Conservation (phyloP, 2,329 filamentous ascomycete species). For the Colletotrichum gloeosporioides region DNA sequence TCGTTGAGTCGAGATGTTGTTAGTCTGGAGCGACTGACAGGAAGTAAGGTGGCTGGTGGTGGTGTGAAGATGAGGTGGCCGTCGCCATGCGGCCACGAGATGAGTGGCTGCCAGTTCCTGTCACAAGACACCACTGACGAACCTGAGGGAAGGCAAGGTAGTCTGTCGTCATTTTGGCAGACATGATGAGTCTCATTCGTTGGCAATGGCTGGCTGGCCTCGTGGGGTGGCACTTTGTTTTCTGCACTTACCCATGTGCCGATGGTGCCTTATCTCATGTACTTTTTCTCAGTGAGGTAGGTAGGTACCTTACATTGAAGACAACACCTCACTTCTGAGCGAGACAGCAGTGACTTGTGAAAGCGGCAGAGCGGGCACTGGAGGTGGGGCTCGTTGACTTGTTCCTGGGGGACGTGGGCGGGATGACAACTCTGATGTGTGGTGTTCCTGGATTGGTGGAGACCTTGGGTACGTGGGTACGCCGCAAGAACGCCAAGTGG, state of each 20-base stretch:
- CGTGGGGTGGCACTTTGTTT: not conserved
- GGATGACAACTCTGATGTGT: not conserved
- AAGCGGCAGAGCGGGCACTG: not conserved
- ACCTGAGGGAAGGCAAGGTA: not conserved
- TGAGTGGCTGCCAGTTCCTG: not conserved
- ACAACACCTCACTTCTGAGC: not conserved
- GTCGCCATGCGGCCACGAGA: not conserved
- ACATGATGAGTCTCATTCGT: not conserved
- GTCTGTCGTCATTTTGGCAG: conserved; percentile 4
- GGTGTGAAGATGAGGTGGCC: not conserved
- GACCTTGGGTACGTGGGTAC: not conserved
- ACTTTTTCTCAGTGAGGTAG: not conserved
- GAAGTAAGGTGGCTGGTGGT: not conserved
- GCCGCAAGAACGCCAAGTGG: not conserved
- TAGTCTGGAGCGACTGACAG: not conserved
- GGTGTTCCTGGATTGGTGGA: conserved; percentile 19
- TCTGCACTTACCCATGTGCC: not conserved
- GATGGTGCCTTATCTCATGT: not conserved
- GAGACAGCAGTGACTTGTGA: not conserved
- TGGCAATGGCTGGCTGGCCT: not conserved
- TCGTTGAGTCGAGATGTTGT: not conserved
- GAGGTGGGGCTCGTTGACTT: not conserved
- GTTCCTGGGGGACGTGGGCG: not conserved
- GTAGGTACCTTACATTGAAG: not conserved
- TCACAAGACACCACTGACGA: not conserved